Base-by-base conservation (phyloP, 805 yeast genomes). In the Metschnikowia arizonensis region DNA sequence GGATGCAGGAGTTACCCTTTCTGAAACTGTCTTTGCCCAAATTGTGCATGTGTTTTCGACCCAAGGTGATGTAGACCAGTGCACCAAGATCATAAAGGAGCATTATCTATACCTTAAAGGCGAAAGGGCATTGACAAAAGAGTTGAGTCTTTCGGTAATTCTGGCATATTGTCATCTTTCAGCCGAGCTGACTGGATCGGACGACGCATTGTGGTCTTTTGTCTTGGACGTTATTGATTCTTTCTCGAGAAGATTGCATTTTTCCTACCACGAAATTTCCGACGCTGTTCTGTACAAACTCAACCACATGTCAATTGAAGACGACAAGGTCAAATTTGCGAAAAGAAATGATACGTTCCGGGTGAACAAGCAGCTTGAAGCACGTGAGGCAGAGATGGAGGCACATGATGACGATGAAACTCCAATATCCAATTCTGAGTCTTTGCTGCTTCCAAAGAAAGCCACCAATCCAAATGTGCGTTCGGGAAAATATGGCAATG, bases 21-120 rank as follows among this genome's bases (percentile, higher is more conserved):
- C 35, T 11, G 21, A 14, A 35, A 14, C 34, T 6, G 19, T 15
- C 12, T 49, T 67, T 5, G 46, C 50, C 26, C 59, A 55, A 40
- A 59, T 67, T 5, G 54, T 72, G 23, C 66, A 63, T 28, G 53
- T 61, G 0, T 56, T 71, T 9, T 53, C 72, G 2, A 47, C 56
- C 3, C 56, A 63, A 41, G 76, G 76, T 5, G 76, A 72, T 49
- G 66, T 68, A 5, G 40, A 57, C 12, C 64, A 60, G 61, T 61
- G 72, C 1, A 45, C 68, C 8, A 45, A 57, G 5, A 52, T 70
- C 11, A 62, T 72, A 10, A 73, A 72, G 45, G 52, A 68, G 37
- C 71, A 67, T 44, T 67, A 54, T 47, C 46, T 70, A 5, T 70
- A 66, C 47, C 40, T 37, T 21, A 37, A 28, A 26, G 40, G 75